phyloP scores from a whole-genome alignment of 371 early-diverging fungal species.

The Rhizopus delemar region DNA sequence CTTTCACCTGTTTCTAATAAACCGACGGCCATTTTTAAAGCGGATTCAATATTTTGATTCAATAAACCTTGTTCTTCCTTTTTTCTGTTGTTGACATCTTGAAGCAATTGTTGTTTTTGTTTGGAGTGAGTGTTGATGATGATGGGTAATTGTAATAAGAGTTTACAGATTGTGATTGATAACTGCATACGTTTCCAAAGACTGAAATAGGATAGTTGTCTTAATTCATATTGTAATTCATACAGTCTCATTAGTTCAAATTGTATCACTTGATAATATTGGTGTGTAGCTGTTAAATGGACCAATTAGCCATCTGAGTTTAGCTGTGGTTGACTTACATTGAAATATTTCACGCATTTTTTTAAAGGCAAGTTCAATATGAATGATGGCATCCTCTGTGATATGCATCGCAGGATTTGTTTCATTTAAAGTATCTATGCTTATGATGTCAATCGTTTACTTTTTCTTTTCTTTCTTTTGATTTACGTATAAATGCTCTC shows the following conservation, averaged over 20 bases:
- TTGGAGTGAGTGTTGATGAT: constrained; percentile 51
- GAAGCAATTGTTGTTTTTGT: constrained; percentile 2
- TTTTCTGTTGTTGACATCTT: background rate
- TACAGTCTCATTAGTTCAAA: constrained; percentile 63
- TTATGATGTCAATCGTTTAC: background rate
- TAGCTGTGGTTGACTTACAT: constrained; percentile 36
- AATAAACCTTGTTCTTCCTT: constrained; percentile 31
- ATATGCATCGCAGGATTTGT: constrained; percentile 58
- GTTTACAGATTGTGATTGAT: constrained; percentile 58
- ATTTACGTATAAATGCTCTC: constrained; percentile 56
- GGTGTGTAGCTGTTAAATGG: constrained; percentile 50
- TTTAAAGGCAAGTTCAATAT: constrained; percentile 60
- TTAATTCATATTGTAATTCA: constrained; percentile 61
- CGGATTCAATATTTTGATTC: constrained; percentile 54
- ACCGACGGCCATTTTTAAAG: constrained; percentile 55
- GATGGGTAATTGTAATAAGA: constrained; percentile 59
- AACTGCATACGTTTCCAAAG: constrained; percentile 59
- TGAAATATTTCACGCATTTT: constrained; percentile 58
- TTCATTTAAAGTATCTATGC: constrained; percentile 10
- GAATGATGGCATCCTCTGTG: constrained; percentile 63
- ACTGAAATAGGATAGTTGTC: constrained; percentile 59
- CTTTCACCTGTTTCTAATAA: constrained; percentile 59
- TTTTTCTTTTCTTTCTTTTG: background rate
- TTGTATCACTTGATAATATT: constrained; percentile 62
- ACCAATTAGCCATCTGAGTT: background rate